These are phyloP conservation scores for Spongiforma sp. DNA, from an alignment of 1,284 basidiomycete species.

Conservation along the genomic window DNA sequence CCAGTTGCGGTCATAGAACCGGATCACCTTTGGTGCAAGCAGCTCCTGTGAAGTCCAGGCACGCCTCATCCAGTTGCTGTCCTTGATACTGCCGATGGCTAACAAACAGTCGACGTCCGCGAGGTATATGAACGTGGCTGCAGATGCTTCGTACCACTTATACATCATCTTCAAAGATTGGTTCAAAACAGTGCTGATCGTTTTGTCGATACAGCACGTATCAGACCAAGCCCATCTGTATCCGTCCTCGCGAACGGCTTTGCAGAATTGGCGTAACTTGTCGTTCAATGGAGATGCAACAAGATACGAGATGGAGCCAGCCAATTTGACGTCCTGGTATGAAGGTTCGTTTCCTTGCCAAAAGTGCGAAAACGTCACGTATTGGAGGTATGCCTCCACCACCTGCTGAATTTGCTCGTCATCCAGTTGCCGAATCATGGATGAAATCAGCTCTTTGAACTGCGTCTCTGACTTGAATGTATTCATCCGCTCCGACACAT, in stretches of 20 bases:
- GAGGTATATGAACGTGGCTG: neutral
- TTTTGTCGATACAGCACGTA: neutral
- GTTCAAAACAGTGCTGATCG: neutral
- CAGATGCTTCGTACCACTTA: neutral
- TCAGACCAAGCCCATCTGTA: conserved; percentile 2
- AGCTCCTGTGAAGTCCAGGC: conserved; percentile 26
- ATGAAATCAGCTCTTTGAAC: conserved; percentile 12
- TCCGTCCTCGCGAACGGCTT: neutral
- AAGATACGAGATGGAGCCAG: neutral
- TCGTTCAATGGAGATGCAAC: neutral
- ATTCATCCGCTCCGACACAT: neutral
- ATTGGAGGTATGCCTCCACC: conserved; percentile 12
- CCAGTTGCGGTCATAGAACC: too few relatives aligned
- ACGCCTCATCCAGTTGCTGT: conserved; percentile 15
- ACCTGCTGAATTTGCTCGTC: neutral
- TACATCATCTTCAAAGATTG: conserved; percentile 2
- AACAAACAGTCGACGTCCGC: neutral
- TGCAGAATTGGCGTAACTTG: neutral
- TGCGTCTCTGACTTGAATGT: conserved; percentile 11
- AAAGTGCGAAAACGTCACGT: conserved; percentile 18
- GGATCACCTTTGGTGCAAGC: conserved; percentile 17
- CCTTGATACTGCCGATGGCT: neutral
- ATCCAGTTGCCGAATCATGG: conserved; percentile 4
- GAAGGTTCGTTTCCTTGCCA: conserved; percentile 1
- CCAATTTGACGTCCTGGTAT: neutral